Conservation (phyloP, 805 yeast genomes). For the Starmerella asiatica region DNA sequence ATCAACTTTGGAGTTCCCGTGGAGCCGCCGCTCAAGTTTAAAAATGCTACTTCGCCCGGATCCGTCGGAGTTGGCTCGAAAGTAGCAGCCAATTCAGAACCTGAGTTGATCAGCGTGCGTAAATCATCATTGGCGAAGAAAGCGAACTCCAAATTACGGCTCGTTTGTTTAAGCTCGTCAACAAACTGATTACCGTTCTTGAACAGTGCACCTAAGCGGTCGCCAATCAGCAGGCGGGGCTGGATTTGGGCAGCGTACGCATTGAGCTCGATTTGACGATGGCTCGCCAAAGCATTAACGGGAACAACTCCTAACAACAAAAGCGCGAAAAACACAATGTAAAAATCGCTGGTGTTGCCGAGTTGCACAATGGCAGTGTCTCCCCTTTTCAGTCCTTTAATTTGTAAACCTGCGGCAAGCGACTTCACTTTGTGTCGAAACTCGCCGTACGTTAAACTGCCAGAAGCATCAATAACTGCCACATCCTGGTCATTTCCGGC, state of each 20-base stretch:
- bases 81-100: neutral
- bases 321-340: slow-evolving; percentile 10
- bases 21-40: slow-evolving; percentile 13
- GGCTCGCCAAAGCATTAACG: slow-evolving; percentile 14
- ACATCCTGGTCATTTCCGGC: neutral
- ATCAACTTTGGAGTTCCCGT: slow-evolving; percentile 16
- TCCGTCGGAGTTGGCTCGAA: slow-evolving; percentile 4
- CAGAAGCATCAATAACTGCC: slow-evolving; percentile 10
- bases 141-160: slow-evolving; percentile 1
- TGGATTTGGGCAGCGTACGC: slow-evolving; percentile 10
- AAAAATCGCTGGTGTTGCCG: slow-evolving; percentile 11
- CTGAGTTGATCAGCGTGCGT: neutral
- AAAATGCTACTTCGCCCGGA: slow-evolving; percentile 12
- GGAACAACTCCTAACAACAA: slow-evolving; percentile 10
- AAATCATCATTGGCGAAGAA: slow-evolving; percentile 2
- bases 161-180: slow-evolving; percentile 1
- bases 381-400: slow-evolving; percentile 5
- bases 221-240: slow-evolving; percentile 12
- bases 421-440: neutral
- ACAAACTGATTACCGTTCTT: slow-evolving; percentile 3
- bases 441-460: slow-evolving; percentile 4
- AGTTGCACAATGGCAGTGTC: slow-evolving; percentile 14
- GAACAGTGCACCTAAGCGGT: slow-evolving; percentile 11
- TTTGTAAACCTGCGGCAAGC: slow-evolving; percentile 3
- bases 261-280: slow-evolving; percentile 11